A percentile compares a stretch with the other conserved stretches of the same genome.
These are phyloP conservation scores for Toxicodendron radicans DNA, from an alignment of 345 rosid genomes.

Conservation along the genomic window DNA sequence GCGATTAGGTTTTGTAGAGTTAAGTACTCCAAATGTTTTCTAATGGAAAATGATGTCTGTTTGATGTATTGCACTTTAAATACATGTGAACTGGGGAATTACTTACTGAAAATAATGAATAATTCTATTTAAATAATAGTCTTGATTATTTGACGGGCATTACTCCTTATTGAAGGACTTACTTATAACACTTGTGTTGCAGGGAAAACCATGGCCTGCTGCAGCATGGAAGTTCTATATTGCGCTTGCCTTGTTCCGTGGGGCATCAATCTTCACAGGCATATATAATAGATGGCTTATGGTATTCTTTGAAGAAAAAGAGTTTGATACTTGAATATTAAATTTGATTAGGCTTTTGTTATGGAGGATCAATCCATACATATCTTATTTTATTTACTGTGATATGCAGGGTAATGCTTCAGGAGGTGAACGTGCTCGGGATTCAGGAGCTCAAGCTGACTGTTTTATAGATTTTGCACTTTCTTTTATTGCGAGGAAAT, in stretches of 20 bases:
- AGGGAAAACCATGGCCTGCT: constrained; percentile 93
- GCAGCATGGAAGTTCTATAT: constrained; percentile 87
- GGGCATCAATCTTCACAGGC: constrained; percentile 76
- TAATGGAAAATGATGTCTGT: constrained; percentile 6
- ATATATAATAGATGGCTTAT: constrained; percentile 80
- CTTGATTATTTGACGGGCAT: not conserved
- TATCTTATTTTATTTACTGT: constrained; percentile 10
- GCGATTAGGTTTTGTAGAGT: not conserved
- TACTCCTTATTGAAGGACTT: constrained; percentile 4
- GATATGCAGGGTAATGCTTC: constrained; percentile 86
- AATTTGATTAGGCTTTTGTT: not conserved
- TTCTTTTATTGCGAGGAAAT: constrained; percentile 49
- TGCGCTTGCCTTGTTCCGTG: constrained; percentile 90
- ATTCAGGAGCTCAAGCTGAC: constrained; percentile 59
- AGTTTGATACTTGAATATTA: constrained; percentile 5
- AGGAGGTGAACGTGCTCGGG: constrained; percentile 83
- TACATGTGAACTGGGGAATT: not conserved
- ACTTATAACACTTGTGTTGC: constrained; percentile 22
- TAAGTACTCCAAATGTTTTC: constrained; percentile 1
- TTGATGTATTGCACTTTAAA: not conserved
- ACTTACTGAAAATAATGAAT: not conserved
- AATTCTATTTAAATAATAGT: not conserved
- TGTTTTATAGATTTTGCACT: constrained; percentile 63
- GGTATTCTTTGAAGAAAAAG: constrained; percentile 45
- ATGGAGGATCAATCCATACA: not conserved